Percentiles rank a stretch among this genome's conserved stretches.
Conservation (phyloP, 208 protist genomes). For the Trypanosoma rangeli region DNA sequence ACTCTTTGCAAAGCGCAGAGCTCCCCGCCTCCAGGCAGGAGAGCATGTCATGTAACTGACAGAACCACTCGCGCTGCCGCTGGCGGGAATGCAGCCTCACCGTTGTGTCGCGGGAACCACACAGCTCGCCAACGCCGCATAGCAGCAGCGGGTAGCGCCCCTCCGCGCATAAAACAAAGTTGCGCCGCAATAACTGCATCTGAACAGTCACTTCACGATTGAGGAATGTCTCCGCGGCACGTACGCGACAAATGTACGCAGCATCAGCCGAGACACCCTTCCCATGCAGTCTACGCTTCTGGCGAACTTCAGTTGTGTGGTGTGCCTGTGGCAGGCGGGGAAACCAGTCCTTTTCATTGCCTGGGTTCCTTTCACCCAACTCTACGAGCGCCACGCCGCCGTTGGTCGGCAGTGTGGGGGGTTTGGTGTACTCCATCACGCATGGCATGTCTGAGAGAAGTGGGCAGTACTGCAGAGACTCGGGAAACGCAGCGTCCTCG, state of each 20-base stretch:
- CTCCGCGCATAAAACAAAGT: constrained; percentile 12
- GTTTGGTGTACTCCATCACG: constrained; percentile 12
- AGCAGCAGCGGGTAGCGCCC: constrained; percentile 19
- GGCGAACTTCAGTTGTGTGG: neutral
- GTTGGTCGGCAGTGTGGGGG: neutral
- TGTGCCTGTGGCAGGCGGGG: neutral
- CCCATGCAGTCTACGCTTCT: neutral
- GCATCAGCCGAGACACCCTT: neutral
- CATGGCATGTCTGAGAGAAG: constrained; percentile 20
- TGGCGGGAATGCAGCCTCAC: constrained; percentile 12
- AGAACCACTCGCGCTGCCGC: constrained; percentile 24
- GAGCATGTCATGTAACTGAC: constrained; percentile 15
- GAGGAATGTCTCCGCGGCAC: constrained; percentile 6
- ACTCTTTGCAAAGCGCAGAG: constrained; percentile 5
- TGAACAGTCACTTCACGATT: constrained; percentile 16
- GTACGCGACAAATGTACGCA: constrained; percentile 1
- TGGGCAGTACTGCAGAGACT: constrained; percentile 22
- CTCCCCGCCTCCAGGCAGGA: constrained; percentile 24
- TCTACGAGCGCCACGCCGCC: constrained; percentile 2
- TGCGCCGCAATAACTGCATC: constrained; percentile 13
- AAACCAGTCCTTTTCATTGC: neutral
- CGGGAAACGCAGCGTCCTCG: constrained; percentile 2
- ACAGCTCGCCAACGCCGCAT: constrained; percentile 9
- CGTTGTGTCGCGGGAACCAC: constrained; percentile 6
- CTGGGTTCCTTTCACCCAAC: neutral